These are phyloP conservation scores for Talaromyces sp. DNA, from an alignment of 2,329 filamentous ascomycete species.

Conservation along the genomic window DNA sequence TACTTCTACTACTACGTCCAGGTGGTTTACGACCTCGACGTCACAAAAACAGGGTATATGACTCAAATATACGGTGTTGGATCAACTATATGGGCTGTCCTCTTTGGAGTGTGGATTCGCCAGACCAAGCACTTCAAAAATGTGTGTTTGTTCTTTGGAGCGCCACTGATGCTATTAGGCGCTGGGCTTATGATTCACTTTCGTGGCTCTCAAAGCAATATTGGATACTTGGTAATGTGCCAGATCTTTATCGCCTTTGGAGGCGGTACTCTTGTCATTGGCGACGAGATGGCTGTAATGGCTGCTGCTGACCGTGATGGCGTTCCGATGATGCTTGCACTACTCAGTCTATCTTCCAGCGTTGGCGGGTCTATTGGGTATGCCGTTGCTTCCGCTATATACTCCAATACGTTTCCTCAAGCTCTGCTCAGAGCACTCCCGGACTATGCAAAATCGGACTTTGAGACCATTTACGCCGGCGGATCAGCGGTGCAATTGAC, in stretches of 20 bases:
- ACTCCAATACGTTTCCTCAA: slow-evolving; percentile 55
- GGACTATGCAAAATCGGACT: slow-evolving; percentile 22
- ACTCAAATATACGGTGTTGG: slow-evolving; percentile 53
- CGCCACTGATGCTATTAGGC: slow-evolving; percentile 52
- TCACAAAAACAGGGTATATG: slow-evolving; percentile 46
- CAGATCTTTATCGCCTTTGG: slow-evolving; percentile 56
- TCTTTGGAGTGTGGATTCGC: slow-evolving; percentile 51
- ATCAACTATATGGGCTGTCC: slow-evolving; percentile 50
- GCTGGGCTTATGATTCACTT: slow-evolving; percentile 57
- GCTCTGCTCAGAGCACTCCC: slow-evolving; percentile 49
- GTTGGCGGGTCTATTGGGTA: slow-evolving; percentile 37
- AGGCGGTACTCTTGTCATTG: slow-evolving; percentile 55
- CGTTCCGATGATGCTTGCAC: slow-evolving; percentile 45
- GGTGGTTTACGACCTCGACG: slow-evolving; percentile 49
- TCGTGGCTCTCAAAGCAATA: slow-evolving; percentile 46
- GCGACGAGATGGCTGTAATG: slow-evolving; percentile 58
- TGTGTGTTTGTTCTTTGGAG: slow-evolving; percentile 49
- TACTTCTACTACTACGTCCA: slow-evolving; percentile 56
- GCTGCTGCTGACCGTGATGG: slow-evolving; percentile 54
- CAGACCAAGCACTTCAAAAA: slow-evolving; percentile 53
- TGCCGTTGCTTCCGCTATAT: slow-evolving; percentile 46
- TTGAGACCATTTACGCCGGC: slow-evolving; percentile 24
- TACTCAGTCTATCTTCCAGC: slow-evolving; percentile 35
- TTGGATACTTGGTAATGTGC: slow-evolving; percentile 54
- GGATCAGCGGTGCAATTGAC: slow-evolving; percentile 29